These are phyloP conservation scores for Leccinum subgranulosum DNA, from an alignment of 768 basidiomycete genomes.

Conservation along the genomic window DNA sequence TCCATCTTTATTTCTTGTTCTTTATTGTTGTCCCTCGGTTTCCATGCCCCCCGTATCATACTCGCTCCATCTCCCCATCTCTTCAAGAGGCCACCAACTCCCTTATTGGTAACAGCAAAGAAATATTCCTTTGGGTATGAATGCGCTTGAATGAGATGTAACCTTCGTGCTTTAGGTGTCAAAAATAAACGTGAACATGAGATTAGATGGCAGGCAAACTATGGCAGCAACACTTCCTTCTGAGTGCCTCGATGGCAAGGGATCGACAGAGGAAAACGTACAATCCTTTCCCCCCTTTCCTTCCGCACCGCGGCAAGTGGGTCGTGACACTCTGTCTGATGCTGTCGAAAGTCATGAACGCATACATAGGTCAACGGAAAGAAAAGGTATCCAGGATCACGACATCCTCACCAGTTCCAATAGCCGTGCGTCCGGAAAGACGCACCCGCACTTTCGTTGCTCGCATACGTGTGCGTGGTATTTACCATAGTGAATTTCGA, in stretches of 20 bases:
- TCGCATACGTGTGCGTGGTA: constrained; percentile 85
- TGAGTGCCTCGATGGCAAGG: not conserved
- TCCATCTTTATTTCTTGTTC: constrained; percentile 9
- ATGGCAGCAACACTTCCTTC: not conserved
- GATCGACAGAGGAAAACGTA: constrained; percentile 31
- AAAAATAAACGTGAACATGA: constrained; percentile 58
- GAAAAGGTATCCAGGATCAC: not conserved
- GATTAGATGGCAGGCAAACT: constrained; percentile 80
- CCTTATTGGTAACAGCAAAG: constrained; percentile 89
- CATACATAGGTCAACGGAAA: not conserved
- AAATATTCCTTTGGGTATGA: constrained; percentile 87
- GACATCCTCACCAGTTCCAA: constrained; percentile 66
- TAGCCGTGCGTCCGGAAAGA: constrained; percentile 81
- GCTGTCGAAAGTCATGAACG: constrained; percentile 38
- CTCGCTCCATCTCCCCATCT: constrained; percentile 85
- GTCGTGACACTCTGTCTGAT: constrained; percentile 87
- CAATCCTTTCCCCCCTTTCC: constrained; percentile 84
- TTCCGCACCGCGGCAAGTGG: constrained; percentile 73
- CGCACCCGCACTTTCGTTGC: constrained; percentile 62
- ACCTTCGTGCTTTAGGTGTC: constrained; percentile 71
- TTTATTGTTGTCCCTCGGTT: constrained; percentile 35
- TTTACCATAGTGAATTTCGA: constrained; percentile 80
- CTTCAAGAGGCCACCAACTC: constrained; percentile 74
- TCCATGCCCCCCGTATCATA: constrained; percentile 74
- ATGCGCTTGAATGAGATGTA: constrained; percentile 81